Evolutionary conservation across 805 yeast genomes (phyloP), one percentile per base, ranked within the genome.

Genomic region (Metschnikowia kunwiensis): DNA sequence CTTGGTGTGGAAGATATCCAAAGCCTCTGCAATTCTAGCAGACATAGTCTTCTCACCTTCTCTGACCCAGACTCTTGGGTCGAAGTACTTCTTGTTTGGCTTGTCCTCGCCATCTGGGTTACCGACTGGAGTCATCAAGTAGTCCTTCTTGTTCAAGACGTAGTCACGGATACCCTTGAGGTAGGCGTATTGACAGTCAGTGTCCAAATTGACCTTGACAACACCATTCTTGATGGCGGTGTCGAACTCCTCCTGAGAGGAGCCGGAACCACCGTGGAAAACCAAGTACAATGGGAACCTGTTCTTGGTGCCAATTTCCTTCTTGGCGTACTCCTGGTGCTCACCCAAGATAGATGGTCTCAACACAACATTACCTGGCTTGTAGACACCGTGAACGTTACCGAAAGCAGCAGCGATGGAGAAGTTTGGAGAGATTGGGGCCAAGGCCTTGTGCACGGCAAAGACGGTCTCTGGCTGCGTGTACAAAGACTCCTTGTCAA

Each of bases 1-100:
- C 61, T 75, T 71, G 55, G 94, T 75, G 76, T 82, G 88, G 95
- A 93, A 93, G 63, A 86, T 74, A 34, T 69, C 74, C 65, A 93
- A 76, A 59, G 95, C 94, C 67, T 80, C 82, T 46, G 84, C 54
- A 60, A 93, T 76, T 82, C 97, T 86, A 54, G 68, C 72, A 53
- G 80, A 54, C 97, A 93, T 91, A 63, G 97, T 88, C 88, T 88
- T 88, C 80, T 93, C 98, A 79, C 98, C 97, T 76, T 91, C 97
- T 80, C 97, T 89, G 54, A 93, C 97, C 98, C 98, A 93, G 72
- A 89, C 97, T 82, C 98, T 91, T 75, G 98, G 98, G 76, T 93
- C 98, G 66, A 87, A 93, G 87, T 74, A 88, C 78, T 93, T 93
- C 89, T 93, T 93, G 91, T 93, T 93, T 75, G 98, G 98, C 79